Percentiles rank a stretch among this genome's conserved stretches.
phyloP scores from a whole-genome alignment of 805 yeast genomes.

The Kodamaea hsintzibuensis region DNA sequence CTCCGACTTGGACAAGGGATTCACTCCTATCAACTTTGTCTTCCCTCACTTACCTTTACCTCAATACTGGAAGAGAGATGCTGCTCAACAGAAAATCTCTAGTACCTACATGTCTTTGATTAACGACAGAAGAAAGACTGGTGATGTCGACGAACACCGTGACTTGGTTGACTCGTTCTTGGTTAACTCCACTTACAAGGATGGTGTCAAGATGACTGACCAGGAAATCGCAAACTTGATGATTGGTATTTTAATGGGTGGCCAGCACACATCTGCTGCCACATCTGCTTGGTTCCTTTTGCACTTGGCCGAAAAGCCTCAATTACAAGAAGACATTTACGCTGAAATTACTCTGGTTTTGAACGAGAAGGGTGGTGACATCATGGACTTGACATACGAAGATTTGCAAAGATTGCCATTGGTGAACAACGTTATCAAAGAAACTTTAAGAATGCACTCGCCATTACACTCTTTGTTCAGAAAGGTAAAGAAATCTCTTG shows the following conservation, averaged over 20 bases:
- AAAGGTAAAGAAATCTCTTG: conserved; percentile 75
- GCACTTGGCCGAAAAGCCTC: conserved; percentile 86
- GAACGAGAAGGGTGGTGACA: conserved; percentile 37
- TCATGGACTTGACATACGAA: conserved; percentile 72
- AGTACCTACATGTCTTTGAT: conserved; percentile 80
- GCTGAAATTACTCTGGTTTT: conserved; percentile 70
- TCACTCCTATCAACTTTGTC: conserved; percentile 93
- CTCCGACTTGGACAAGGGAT: conserved; percentile 93
- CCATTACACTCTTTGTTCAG: conserved; percentile 96
- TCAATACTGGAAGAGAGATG: conserved; percentile 79
- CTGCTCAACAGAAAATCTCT: conserved; percentile 82
- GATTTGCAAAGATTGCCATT: conserved; percentile 79
- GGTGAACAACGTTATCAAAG: conserved; percentile 82
- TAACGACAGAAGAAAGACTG: conserved; percentile 65
- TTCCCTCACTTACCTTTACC: conserved; percentile 93
- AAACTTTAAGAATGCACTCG: conserved; percentile 92
- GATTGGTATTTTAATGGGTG: conserved; percentile 98
- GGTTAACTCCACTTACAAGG: conserved; percentile 83
- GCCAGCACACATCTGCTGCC: conserved; percentile 96
- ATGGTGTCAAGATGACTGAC: conserved; percentile 93
- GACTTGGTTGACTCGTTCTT: conserved; percentile 89
- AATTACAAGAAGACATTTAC: conserved; percentile 78
- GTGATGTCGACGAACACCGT: conserved; percentile 73
- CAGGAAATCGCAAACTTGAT: conserved; percentile 89
- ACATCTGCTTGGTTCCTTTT: conserved; percentile 94